Base-by-base conservation (phyloP, 2,329 filamentous ascomycete species). In the Fusarium sulawesiense region DNA sequence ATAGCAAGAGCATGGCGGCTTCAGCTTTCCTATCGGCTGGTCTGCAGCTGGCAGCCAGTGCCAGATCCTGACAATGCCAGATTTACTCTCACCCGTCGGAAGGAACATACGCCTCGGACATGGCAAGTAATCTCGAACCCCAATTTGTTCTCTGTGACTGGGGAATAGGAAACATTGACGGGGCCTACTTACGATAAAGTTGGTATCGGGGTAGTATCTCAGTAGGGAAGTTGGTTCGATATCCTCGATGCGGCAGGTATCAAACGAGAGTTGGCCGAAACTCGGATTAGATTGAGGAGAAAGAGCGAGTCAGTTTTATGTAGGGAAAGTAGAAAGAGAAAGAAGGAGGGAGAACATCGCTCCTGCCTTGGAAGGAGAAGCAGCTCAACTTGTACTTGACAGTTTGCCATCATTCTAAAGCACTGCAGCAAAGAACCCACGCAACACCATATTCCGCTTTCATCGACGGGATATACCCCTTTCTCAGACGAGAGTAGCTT, bases 321-420 rank as follows among this genome's bases (percentile, higher is more conserved):
- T 13, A 30, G 34, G 20, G 41, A 41, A 29, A 18, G 12, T 25
- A 14, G 25, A 40, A 54, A 37, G 16, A 13, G n/a, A n/a, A 29
- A 23, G 34, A 40, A 21, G 27, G 30, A 44, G n/a, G 47, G 44
- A 29, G 55, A 50, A 18, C 34, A 8, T 25, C 23, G 18, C 42
- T 18, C 27, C 51, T 42, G 25, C 46, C 23, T 42, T 44, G 30
- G 42, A 47, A 42, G 69, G 65, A 51, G 50, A 42, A 61, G 32
- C 34, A 21, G 40, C 45, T 53, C 47, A 71, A 70, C 69, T 71
- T 71, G 69, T 71, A 71, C 68, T 60, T 49, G 32, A 29, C 18
- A 49, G 32, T 23, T 62, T 66, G 37, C 40, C 49, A 62, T 37
- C 11, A n/a, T n/a, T 55, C 25, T 32, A 71, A 50, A 50, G 54